phyloP scores from a whole-genome alignment of 2,329 filamentous ascomycete genomes.

The Cadophora sp. region DNA sequence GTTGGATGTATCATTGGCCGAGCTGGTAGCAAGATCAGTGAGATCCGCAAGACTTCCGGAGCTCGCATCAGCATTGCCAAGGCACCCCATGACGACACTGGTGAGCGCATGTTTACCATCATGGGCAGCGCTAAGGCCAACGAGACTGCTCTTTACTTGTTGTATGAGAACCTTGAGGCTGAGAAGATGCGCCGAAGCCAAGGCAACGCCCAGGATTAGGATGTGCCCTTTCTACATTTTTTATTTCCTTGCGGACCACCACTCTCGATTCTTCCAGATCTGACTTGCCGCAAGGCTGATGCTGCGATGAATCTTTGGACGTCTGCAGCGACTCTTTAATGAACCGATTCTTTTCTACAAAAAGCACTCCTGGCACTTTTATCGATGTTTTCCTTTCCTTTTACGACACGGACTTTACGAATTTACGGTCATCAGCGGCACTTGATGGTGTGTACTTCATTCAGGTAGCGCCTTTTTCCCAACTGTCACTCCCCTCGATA shows the following conservation, averaged over 20 bases:
- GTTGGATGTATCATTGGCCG: constrained; percentile 99
- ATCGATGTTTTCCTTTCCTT: constrained; percentile 43
- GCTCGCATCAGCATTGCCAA: constrained; percentile 98
- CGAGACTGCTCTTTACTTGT: constrained; percentile 91
- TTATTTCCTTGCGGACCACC: constrained; percentile 59
- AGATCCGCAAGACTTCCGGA: constrained; percentile 96
- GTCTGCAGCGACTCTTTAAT: constrained; percentile 44
- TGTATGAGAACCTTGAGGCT: constrained; percentile 98
- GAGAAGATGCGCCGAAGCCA: constrained; percentile 99
- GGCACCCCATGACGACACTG: constrained; percentile 92
- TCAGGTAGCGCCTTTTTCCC: constrained; percentile 36
- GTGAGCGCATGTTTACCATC: constrained; percentile 99
- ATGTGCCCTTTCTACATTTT: constrained; percentile 46
- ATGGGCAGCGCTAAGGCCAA: constrained; percentile 94
- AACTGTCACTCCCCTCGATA: constrained; percentile 42
- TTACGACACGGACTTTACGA: constrained; percentile 47
- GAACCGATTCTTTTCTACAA: constrained; percentile 43
- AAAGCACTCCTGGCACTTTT: constrained; percentile 46
- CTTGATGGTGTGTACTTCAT: constrained; percentile 37
- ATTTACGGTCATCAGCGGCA: constrained; percentile 47
- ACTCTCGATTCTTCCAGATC: constrained; percentile 60
- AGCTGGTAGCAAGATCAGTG: constrained; percentile 95
- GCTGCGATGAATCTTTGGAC: constrained; percentile 53
- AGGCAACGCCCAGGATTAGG: constrained; percentile 53
- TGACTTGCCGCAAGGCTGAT: constrained; percentile 68